These are phyloP conservation scores for Ogataea allantospora DNA, from an alignment of 805 yeast genomes.

Conservation along the genomic window DNA sequence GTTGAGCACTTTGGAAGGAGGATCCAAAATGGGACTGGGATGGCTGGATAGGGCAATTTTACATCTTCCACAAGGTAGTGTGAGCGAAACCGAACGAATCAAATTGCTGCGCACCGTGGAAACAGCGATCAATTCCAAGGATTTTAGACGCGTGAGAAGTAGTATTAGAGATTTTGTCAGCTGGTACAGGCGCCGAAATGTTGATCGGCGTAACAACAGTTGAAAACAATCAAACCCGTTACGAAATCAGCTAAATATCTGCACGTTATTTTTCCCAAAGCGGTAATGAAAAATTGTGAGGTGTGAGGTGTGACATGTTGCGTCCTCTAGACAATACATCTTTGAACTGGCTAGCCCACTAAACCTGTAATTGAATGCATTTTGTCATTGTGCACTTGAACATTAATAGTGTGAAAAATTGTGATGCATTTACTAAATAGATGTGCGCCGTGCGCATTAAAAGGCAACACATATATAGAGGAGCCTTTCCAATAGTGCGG, in stretches of 20 bases:
- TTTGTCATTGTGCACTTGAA: neutral
- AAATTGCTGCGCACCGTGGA: slow-evolving; percentile 58
- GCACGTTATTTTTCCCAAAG: slow-evolving; percentile 6
- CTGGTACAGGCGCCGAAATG: slow-evolving; percentile 80
- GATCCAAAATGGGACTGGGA: slow-evolving; percentile 39
- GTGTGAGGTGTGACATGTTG: slow-evolving; percentile 1
- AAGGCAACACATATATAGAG: slow-evolving; percentile 3
- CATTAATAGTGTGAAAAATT: neutral
- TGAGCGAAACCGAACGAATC: slow-evolving; percentile 63
- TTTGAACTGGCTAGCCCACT: slow-evolving; percentile 7
- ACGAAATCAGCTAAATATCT: slow-evolving; percentile 2
- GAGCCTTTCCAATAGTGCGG: slow-evolving; percentile 2
- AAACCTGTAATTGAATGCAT: neutral
- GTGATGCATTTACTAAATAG: slow-evolving; percentile 3
- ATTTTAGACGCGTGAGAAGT: slow-evolving; percentile 69
- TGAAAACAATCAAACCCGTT: neutral
- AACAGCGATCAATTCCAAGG: slow-evolving; percentile 63
- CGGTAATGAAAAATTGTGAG: slow-evolving; percentile 2
- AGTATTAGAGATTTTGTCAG: slow-evolving; percentile 73
- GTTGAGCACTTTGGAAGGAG: slow-evolving; percentile 46
- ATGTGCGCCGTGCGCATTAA: neutral
- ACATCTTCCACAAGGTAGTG: slow-evolving; percentile 59
- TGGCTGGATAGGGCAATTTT: slow-evolving; percentile 62
- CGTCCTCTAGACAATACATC: neutral
- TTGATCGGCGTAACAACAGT: slow-evolving; percentile 32